Evolutionary conservation across 257 asterid genomes (phyloP).

Genomic region (Nicotiana noctiflora): DNA sequence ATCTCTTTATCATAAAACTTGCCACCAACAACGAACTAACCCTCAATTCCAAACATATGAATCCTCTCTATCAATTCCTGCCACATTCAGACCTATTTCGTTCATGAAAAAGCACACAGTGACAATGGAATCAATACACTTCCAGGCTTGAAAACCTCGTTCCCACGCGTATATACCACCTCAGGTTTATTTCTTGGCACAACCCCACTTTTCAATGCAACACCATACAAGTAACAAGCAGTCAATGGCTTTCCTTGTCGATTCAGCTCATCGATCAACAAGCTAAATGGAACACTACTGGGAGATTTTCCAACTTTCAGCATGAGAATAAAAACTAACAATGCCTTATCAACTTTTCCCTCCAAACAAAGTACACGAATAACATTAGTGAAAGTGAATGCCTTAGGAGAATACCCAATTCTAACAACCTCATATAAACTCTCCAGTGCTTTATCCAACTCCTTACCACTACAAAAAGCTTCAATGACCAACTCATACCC

Average conservation of each 20-base stretch:
- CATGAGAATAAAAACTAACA: constrained; percentile 26
- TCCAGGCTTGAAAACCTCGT: background rate
- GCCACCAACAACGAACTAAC: background rate
- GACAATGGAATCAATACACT: background rate
- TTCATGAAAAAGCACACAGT: background rate
- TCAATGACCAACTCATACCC: constrained; percentile 49
- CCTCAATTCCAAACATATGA: background rate
- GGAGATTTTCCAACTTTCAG: constrained; percentile 26
- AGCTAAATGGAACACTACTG: constrained; percentile 29
- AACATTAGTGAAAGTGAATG: constrained; percentile 41
- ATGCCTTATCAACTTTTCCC: constrained; percentile 41
- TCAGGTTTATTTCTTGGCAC: background rate
- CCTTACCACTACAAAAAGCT: constrained; percentile 44
- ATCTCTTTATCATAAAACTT: background rate
- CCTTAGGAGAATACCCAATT: constrained; percentile 47
- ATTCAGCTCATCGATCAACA: constrained; percentile 42
- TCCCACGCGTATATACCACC: background rate
- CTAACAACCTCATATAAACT: constrained; percentile 37
- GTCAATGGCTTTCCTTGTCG: constrained; percentile 26
- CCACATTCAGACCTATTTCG: background rate
- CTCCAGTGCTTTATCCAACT: constrained; percentile 23
- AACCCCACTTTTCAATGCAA: constrained; percentile 33
- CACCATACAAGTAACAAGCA: constrained; percentile 41
- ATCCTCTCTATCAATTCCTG: background rate
- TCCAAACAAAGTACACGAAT: constrained; percentile 31